Conservation (phyloP, 495 filamentous ascomycete genomes). For the Tirmania nivea region DNA sequence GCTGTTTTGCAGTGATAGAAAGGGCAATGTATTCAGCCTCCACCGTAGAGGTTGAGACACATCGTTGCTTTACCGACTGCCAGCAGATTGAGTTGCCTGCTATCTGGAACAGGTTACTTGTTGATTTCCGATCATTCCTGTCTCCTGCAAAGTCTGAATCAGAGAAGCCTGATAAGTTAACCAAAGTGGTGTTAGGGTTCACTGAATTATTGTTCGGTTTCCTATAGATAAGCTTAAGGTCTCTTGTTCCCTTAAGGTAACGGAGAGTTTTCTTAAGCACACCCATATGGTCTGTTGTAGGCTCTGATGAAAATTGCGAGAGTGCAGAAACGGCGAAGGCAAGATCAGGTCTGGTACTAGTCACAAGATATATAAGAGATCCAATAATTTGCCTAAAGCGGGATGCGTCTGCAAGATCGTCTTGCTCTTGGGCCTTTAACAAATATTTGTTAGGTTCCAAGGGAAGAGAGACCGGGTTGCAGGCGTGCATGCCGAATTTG, state of each 20-base stretch:
- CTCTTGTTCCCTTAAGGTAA: not conserved
- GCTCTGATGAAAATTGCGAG: conserved; percentile 1
- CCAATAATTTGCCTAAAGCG: conserved; percentile 3
- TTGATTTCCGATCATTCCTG: not conserved
- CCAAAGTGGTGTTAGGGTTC: too few relatives aligned
- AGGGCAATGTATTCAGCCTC: conserved; percentile 4
- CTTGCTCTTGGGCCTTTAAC: not conserved
- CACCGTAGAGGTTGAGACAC: not conserved
- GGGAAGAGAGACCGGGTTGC: not conserved
- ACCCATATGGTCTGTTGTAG: not conserved
- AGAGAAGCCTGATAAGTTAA: not conserved
- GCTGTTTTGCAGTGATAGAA: not conserved
- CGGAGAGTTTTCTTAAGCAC: not conserved
- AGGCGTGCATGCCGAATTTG: not conserved
- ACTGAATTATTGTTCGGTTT: not conserved
- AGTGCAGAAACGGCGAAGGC: conserved; percentile 1
- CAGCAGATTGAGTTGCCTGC: not conserved
- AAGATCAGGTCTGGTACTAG: conserved; percentile 8
- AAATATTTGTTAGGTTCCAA: not conserved
- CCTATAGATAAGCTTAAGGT: not conserved
- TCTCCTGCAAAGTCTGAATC: not conserved
- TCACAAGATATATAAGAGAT: conserved; percentile 5
- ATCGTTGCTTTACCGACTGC: conserved; percentile 1
- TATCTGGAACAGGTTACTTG: conserved; percentile 1
- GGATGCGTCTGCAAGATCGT: not conserved